Base-by-base conservation (phyloP, 441 rosid genomes). In the Populus tomentosa region DNA sequence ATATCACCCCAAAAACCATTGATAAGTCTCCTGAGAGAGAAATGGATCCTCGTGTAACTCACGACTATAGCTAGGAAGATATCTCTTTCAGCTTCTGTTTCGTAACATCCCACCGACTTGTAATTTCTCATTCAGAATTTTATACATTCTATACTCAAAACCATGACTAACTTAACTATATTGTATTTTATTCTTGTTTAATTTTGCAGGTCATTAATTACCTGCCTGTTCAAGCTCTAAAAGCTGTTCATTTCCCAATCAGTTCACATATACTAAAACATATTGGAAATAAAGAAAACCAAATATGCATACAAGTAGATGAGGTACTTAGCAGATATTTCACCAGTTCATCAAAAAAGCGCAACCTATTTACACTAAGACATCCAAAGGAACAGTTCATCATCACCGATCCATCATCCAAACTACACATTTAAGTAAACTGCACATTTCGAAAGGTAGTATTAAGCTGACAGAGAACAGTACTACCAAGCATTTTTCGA, bases 401-500 rank as follows among this genome's bases (percentile, higher is more conserved):
- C 56, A 46, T 46, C 56, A 46, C 7, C 56, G 16, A 28, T 23
- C 67, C 65, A 26, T 64, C 67, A 7, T 42, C 38, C 64, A 65
- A 72, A 63, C 79, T 30, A 21, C 69, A 50, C 32, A 71, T 2
- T 72, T 38, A 50, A 50, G n/a, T 16, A 16, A 50, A 50, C 59
- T 50, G n/a, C 20, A 50, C 59, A 50, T 50, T 50, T 50, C n/a
- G 20, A 46, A 77, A 70, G 74, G 69, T 70, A 69, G 36, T 26
- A 74, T 10, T 42, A 7, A 21, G 64, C n/a, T 21, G 73, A 73
- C 72, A 78, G 69, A 67, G 28, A 69, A 65, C 10, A 14, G 64
- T 33, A 36, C 14, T 32, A 38, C 76, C 71, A 72, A 65, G 73
- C 53, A 28, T 28, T 46, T 38, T 76, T 75, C 56, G 67, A 72